Percentiles rank a stretch among this genome's conserved stretches.
Conservation (phyloP, 257 asterid species). For the Hygrophila difformis region DNA sequence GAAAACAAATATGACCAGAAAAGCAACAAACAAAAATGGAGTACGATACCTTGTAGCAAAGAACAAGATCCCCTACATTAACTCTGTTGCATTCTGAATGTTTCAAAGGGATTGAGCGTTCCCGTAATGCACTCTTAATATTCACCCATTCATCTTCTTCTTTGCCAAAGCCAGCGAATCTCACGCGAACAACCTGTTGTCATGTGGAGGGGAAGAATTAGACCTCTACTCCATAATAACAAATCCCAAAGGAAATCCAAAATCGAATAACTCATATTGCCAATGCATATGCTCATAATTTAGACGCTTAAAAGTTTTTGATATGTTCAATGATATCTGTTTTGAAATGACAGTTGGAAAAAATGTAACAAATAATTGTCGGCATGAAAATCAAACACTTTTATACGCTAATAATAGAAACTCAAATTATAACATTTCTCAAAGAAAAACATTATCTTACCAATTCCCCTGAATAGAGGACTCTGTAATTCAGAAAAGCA, state of each 20-base stretch:
- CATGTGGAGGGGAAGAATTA: neutral
- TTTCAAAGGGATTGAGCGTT: slow-evolving; percentile 79
- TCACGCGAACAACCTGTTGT: slow-evolving; percentile 66
- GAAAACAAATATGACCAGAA: neutral
- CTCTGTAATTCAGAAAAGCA: slow-evolving; percentile 58
- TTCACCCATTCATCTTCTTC: slow-evolving; percentile 92
- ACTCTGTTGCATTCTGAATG: slow-evolving; percentile 61
- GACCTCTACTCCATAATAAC: too few species aligned
- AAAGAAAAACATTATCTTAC: slow-evolving; percentile 34
- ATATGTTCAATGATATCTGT: neutral
- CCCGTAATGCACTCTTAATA: slow-evolving; percentile 48
- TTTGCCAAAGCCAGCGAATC: slow-evolving; percentile 70
- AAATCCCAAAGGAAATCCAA: too few species aligned
- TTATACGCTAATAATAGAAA: too few species aligned
- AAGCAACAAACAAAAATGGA: neutral
- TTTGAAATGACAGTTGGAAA: neutral
- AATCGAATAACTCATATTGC: too few species aligned
- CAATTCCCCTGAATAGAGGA: slow-evolving; percentile 53
- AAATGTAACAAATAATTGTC: slow-evolving; percentile 2
- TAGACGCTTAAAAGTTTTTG: too few species aligned
- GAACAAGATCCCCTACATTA: slow-evolving; percentile 63
- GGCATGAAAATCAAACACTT: neutral
- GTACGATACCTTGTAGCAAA: slow-evolving; percentile 68
- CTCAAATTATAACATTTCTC: too few species aligned
- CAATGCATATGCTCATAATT: too few species aligned